Percentiles rank a stretch among this genome's conserved stretches.
These are phyloP conservation scores for Gossypium davidsonii DNA, from an alignment of 441 rosid genomes.

Conservation along the genomic window DNA sequence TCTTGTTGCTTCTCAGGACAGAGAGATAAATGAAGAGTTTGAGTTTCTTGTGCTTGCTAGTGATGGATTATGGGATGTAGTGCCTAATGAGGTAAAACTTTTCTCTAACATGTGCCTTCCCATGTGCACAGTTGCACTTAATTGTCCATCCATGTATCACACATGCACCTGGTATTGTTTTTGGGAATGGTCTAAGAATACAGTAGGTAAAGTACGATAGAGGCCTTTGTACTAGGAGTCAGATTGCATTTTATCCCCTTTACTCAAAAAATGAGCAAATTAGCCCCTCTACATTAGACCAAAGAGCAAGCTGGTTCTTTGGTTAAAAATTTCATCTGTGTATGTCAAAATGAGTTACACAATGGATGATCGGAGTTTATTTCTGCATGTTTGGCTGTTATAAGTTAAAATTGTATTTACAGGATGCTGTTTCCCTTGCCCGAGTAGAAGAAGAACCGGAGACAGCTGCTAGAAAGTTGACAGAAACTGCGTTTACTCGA, in stretches of 20 bases:
- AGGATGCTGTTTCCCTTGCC: conserved; percentile 89
- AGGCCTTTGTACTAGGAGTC: no score
- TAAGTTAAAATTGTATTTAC: not conserved
- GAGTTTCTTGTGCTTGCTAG: conserved; percentile 90
- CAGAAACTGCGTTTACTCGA: conserved; percentile 71
- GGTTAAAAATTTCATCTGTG: no score
- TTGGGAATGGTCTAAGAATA: not conserved
- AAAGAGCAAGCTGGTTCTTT: no score
- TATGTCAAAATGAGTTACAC: no score
- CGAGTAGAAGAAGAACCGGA: conserved; percentile 67
- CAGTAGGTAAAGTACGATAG: no score
- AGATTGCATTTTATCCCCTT: no score
- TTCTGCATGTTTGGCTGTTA: not conserved
- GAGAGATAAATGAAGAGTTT: conserved; percentile 58
- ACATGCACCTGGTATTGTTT: not conserved
- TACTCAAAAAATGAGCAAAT: no score
- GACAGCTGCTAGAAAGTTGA: conserved; percentile 76
- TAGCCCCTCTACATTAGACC: no score
- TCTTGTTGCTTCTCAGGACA: conserved; percentile 46
- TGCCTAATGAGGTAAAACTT: conserved; percentile 71
- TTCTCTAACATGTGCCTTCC: not conserved
- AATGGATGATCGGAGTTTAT: not conserved
- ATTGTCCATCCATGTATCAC: not conserved
- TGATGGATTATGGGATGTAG: conserved; percentile 97
- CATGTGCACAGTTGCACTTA: not conserved